Conservation (phyloP, 257 asterid genomes). For the Jaltomata sinuosa region DNA sequence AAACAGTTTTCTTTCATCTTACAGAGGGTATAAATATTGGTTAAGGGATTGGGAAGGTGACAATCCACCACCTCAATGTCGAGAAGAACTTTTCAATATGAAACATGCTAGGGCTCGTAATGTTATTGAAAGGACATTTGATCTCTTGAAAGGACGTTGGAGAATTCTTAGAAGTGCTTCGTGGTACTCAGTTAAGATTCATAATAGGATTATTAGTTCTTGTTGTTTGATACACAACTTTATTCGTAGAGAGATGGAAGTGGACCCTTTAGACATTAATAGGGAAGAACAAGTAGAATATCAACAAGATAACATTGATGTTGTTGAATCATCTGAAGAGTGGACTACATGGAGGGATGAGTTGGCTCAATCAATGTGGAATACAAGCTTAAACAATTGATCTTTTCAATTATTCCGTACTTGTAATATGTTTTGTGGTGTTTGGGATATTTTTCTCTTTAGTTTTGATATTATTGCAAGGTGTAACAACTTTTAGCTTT, state of each 20-base stretch:
- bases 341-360: background rate
- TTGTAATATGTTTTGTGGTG: too few species aligned
- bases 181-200: background rate
- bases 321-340: background rate
- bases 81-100: background rate
- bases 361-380: background rate
- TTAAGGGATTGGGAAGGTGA: background rate
- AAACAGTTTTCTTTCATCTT: too few species aligned
- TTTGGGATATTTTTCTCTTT: too few species aligned
- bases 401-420: too few species aligned
- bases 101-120: background rate
- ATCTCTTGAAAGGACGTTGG: background rate
- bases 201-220: background rate
- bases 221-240: too few species aligned
- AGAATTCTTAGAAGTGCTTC: background rate
- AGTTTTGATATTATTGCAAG: too few species aligned
- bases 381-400: background rate
- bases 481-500: too few species aligned
- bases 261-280: too few species aligned
- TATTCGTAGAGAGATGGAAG: too few species aligned
- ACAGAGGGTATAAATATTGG: background rate
- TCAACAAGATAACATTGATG: too few species aligned
- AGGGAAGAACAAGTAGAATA: too few species aligned
- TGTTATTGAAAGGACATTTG: background rate
- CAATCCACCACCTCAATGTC: background rate